Evolutionary conservation across 1,284 basidiomycete species (phyloP).

Genomic region (Cutaneotrichosporon sp.): DNA sequence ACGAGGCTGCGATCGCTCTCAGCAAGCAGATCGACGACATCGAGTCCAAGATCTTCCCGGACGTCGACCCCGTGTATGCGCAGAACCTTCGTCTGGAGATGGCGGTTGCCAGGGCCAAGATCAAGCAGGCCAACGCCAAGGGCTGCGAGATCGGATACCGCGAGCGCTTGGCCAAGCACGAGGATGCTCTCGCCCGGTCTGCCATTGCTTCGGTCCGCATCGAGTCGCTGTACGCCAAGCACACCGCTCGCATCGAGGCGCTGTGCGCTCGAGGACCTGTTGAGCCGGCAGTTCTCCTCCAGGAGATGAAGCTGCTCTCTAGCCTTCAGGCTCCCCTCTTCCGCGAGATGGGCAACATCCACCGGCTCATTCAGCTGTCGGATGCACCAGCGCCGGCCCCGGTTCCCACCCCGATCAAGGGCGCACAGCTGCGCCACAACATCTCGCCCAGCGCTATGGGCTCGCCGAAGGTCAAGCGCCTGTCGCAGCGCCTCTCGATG

Average conservation of each 20-base stretch:
- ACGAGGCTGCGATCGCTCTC: slow-evolving; percentile 76
- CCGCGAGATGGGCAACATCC: slow-evolving; percentile 9
- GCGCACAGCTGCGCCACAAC: background rate
- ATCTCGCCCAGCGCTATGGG: background rate
- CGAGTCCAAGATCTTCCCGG: slow-evolving; percentile 72
- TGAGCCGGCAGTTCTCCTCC: slow-evolving; percentile 19
- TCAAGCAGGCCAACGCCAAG: slow-evolving; percentile 70
- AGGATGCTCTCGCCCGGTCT: slow-evolving; percentile 62
- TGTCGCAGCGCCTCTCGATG: slow-evolving; percentile 1
- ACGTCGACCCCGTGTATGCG: slow-evolving; percentile 68
- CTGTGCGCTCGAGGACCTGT: slow-evolving; percentile 42
- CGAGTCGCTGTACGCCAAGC: slow-evolving; percentile 70
- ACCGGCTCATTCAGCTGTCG: background rate
- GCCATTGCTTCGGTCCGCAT: slow-evolving; percentile 66
- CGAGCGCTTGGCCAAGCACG: slow-evolving; percentile 66
- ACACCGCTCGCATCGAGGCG: slow-evolving; percentile 60
- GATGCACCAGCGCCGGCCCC: slow-evolving; percentile 1
- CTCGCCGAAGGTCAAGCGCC: slow-evolving; percentile 19
- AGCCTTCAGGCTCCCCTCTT: background rate
- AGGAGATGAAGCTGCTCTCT: background rate
- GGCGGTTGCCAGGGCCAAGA: slow-evolving; percentile 65
- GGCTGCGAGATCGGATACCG: slow-evolving; percentile 68
- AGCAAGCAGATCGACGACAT: slow-evolving; percentile 78
- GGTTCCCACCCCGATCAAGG: slow-evolving; percentile 8
- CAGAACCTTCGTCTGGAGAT: slow-evolving; percentile 75